A percentile compares a stretch with the other conserved stretches of the same genome.
Evolutionary conservation across 2,329 filamentous ascomycete species (phyloP).

Genomic region (Drechslerella stenobrocha): DNA sequence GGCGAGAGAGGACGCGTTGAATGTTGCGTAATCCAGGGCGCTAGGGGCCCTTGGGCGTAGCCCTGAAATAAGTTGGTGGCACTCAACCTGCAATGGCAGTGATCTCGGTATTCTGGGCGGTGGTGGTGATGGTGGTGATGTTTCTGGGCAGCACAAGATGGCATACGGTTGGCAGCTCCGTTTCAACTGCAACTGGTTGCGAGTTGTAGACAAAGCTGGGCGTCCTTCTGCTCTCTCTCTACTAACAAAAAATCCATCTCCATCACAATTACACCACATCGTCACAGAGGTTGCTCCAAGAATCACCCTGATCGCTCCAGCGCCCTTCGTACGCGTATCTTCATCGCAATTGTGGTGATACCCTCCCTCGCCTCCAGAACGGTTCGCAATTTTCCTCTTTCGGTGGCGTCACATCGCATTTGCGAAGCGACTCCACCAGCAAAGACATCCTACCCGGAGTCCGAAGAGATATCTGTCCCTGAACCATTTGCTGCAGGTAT

Average conservation of each 20-base stretch:
- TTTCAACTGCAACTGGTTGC: too few species aligned
- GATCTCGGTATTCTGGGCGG: neutral
- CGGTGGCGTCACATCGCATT: slow-evolving; percentile 16
- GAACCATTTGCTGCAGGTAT: too few species aligned
- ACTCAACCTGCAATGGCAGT: neutral
- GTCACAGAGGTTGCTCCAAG: slow-evolving; percentile 1
- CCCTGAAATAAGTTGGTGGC: neutral
- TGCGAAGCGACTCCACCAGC: slow-evolving; percentile 16
- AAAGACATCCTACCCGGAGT: slow-evolving; percentile 18
- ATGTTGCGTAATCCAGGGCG: slow-evolving; percentile 31
- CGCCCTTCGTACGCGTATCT: slow-evolving; percentile 8
- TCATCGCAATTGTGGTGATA: slow-evolving; percentile 25
- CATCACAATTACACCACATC: neutral
- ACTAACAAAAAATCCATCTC: too few species aligned
- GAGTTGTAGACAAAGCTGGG: too few species aligned
- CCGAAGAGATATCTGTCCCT: slow-evolving; percentile 33
- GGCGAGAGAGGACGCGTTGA: slow-evolving; percentile 38
- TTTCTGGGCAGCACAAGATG: neutral
- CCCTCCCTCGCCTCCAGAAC: slow-evolving; percentile 20
- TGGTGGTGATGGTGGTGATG: slow-evolving; percentile 1
- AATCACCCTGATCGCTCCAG: slow-evolving; percentile 14
- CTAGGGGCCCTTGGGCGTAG: slow-evolving; percentile 21
- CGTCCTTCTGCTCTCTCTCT: too few species aligned
- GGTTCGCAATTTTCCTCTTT: slow-evolving; percentile 6
- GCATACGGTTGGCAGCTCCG: too few species aligned